Evolutionary conservation across 208 protist genomes (phyloP), one percentile per base, ranked within the genome.

Genomic region (Leishmania amazonensis): DNA sequence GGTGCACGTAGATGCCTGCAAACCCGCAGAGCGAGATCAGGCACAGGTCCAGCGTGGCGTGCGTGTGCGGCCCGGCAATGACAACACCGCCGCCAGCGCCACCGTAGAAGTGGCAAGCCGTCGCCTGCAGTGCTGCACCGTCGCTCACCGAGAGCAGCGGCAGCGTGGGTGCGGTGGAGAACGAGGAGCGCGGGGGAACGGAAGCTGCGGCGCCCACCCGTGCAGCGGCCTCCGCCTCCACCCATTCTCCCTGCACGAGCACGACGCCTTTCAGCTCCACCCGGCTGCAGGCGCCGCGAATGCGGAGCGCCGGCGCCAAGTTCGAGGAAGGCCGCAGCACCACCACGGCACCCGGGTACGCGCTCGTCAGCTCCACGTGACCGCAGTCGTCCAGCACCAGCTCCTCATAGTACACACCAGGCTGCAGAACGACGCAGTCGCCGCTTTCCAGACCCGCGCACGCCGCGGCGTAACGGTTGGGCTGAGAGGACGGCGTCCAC

Each of bases 21-120:
- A 90, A 92, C 38, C 47, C 58, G 82, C 89, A 94, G 65, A 86
- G 85, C 11, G 90, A 85, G 58, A 96, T 51, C 64, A 93, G 76
- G 72, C 88, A 94, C 28, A 94, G 79, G 68, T 87, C 86, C 57
- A 94, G 76, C 51, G 38, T 65, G 9, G 89, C 76, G 11, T 38
- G 80, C 35, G 93, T 92, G 47, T 78, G 57, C 2, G 13, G 42
- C 2, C 86, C 90, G 1, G 74, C 71, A 3, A 81, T 89, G 19
- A 90, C 82, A 57, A 95, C 78, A 40, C 85, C 92, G 42, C 80
- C 89, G 13, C 86, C 89, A 54, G 80, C 84, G 47, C 90, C 88
- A 53, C 83, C 73, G 79, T 94, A 96, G 28, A 96, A 86, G 75
- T 96, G 93, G 70, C 89, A 91, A 9, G 89, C 93, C 38, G 89